Percentiles rank a stretch among this genome's conserved stretches.
Evolutionary conservation across 2,329 filamentous ascomycete species (phyloP).

Genomic region (Neofusicoccum laricinum): DNA sequence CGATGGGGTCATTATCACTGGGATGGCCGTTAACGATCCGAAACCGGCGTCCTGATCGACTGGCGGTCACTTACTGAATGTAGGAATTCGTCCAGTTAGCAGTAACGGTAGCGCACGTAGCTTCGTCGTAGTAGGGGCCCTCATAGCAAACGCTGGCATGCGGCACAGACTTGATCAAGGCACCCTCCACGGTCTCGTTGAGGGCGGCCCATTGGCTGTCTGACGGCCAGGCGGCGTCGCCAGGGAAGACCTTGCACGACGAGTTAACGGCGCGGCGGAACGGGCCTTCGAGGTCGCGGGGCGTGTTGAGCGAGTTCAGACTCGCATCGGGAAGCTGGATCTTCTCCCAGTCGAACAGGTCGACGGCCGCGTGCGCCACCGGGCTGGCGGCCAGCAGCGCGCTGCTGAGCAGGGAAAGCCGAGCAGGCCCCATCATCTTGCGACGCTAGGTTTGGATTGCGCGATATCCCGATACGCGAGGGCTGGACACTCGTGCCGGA

Average conservation of each 20-base stretch:
- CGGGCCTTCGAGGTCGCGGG: neutral
- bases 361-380: neutral
- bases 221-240: slow-evolving; percentile 48
- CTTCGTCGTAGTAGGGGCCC: slow-evolving; percentile 31
- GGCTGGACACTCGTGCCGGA: neutral
- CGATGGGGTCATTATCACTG: slow-evolving; percentile 28
- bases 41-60: no score
- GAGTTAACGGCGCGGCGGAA: neutral
- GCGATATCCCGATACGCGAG: slow-evolving; percentile 8
- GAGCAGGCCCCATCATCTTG: neutral
- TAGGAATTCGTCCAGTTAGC: slow-evolving; percentile 32
- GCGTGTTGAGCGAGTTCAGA: neutral
- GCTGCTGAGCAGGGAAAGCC: neutral
- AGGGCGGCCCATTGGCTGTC: slow-evolving; percentile 45
- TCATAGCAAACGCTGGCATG: slow-evolving; percentile 48
- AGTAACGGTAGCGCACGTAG: slow-evolving; percentile 21
- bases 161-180: slow-evolving; percentile 44
- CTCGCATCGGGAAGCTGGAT: neutral
- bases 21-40: no score
- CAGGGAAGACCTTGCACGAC: slow-evolving; percentile 50
- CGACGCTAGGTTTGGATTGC: neutral
- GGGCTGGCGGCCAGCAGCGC: slow-evolving; percentile 6
- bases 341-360: slow-evolving; percentile 14
- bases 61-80: neutral
- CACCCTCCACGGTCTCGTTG: slow-evolving; percentile 45